Evolutionary conservation across 2,329 filamentous ascomycete species (phyloP).

Genomic region (Coniochaeta hoffmannii): DNA sequence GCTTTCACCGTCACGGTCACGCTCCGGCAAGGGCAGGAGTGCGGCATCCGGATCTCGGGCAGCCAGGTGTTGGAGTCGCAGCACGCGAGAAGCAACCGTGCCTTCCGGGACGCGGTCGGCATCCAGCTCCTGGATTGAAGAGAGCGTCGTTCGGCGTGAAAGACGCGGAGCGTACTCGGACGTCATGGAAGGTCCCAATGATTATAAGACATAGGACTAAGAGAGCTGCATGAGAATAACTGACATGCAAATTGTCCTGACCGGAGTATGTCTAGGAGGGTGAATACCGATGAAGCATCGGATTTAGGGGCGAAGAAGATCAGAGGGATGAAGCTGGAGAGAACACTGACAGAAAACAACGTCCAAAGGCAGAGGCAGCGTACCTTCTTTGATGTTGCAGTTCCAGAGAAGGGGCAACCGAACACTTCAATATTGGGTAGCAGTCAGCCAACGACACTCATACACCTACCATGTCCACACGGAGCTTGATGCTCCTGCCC

Average conservation of each 20-base stretch:
- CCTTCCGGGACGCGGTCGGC: background rate
- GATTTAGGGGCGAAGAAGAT: background rate
- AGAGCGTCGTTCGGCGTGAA: background rate
- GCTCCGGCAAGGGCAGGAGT: slow-evolving; percentile 1
- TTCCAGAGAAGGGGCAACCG: background rate
- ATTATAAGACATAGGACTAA: background rate
- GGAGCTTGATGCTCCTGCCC: background rate
- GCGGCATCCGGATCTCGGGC: background rate
- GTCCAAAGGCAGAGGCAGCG: background rate
- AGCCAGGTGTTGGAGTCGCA: background rate
- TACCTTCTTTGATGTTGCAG: background rate
- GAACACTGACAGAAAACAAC: background rate
- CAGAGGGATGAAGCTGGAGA: background rate
- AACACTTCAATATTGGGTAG: background rate
- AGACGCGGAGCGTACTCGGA: background rate
- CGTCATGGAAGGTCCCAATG: background rate
- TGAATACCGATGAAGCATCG: background rate
- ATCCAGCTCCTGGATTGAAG: background rate
- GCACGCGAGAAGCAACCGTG: background rate
- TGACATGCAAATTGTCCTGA: no score
- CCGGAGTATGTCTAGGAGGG: background rate
- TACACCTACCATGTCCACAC: background rate
- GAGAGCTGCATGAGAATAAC: background rate
- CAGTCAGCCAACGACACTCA: background rate
- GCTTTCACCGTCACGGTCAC: background rate